Base-by-base conservation (phyloP, 495 filamentous ascomycete species). In the Aspergillus hancockii region DNA sequence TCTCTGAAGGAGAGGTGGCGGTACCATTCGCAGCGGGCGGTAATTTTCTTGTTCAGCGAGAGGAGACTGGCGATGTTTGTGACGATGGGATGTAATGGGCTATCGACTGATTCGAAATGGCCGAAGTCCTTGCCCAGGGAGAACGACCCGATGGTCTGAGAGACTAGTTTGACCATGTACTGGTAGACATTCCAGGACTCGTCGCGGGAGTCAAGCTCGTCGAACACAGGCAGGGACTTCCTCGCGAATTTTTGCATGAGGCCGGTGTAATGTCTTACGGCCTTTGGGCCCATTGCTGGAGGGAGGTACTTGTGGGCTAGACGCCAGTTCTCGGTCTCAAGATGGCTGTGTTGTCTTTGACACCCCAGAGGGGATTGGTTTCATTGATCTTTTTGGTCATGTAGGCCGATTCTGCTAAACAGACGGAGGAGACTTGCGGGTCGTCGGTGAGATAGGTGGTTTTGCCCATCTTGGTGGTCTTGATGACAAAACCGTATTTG, bases 141-240 rank as follows among this genome's bases (percentile, higher is more conserved):
- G 36, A 85, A 62, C 54, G 77, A 76, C 25, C 78, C 75, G 45
- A 84, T 76, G 18, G 75, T 71, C 49, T 81, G 75, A 1, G 77
- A 76, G 1, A 67, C 80, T 2, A 86, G 75, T 65, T 85, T 85
- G 18, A 84, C 57, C 79, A 83, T 85, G 56, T 78, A 84, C 52
- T 77, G 77, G 57, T 85, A 86, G 9, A 79, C 79, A 62, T 85
- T 85, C 68, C 69, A 84, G 0, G 81, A 71, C 52, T 81, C 70
- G 12, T 68, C 75, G 21, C 66, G 62, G 14, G 65, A 43, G 57
- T 82, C 76, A 2, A 85, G 67, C 58, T 80, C 76, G 60, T 85
- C 81, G 22, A 85, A 83, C 0, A 84, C 73, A 1, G 58, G 58
- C 54, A 83, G 79, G 13, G 71, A 54, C n/a, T 70, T 55, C 19